Evolutionary conservation across 805 yeast genomes (phyloP), one percentile per base, ranked within the genome.

Genomic region (Scheffersomyces ergatensis): DNA sequence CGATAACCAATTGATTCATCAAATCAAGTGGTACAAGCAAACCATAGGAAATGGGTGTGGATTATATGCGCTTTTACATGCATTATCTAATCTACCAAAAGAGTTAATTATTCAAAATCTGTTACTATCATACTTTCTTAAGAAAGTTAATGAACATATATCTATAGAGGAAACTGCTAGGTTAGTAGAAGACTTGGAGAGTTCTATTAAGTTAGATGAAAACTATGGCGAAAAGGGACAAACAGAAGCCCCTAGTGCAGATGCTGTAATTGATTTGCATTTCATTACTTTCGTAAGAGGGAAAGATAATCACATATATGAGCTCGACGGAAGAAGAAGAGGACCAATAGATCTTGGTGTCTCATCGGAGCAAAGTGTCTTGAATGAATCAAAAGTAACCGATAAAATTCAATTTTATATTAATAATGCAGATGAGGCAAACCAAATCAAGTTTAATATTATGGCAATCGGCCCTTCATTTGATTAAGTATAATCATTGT

Each of bases 31-130:
- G 97, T 79, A 82, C 51, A 80, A 79, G 49, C 99, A 92, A 55
- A 81, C 89, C 0, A 78, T 93, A 14, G 78, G 77, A 46, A 92
- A 92, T 58, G 95, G 95, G 0, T 92, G 99, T 66, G 99, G 99
- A 4, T 74, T 95, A 24, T 88, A 85, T 62, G 98, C 96, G 0
- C 60, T 93, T 34, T 65, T 92, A 17, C 97, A 92, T 53, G 47
- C 67, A 1, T 53, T 77, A 27, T 49, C 70, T 24, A 78, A 78
- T 48, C 50, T 78, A 35, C 76, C 81, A 1, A 43, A 53, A 3
- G 77, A 74, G 18, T 58, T 76, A 24, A 60, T 76, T 7, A 62
- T 76, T 14, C 51, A 63, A 7, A 66, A 71, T 38, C 67, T 62
- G 65, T 50, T 64, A 20, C 21, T 52, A 19, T 17, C 40, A 2